These are phyloP conservation scores for Phytophthora meadii DNA, from an alignment of 352 stramenopile species.

Conservation along the genomic window DNA sequence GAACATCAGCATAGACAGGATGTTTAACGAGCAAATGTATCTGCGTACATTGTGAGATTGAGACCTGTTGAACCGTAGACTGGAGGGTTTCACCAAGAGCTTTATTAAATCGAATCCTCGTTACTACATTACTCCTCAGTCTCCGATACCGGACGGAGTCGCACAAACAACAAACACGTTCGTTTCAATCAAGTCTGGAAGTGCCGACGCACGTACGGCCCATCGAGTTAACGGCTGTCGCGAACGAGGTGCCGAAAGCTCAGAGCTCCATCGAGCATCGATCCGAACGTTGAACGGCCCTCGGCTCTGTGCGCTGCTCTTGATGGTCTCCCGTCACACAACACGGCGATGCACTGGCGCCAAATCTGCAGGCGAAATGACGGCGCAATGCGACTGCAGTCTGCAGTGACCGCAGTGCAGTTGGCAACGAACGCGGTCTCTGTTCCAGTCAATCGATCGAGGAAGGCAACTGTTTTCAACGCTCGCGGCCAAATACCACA, in stretches of 20 bases:
- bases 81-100: not conserved
- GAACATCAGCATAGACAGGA: no score
- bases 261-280: constrained; percentile 1
- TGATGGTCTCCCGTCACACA: constrained; percentile 16
- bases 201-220: constrained; percentile 5
- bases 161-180: not conserved
- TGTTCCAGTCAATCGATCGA: constrained; percentile 6
- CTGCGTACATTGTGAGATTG: no score
- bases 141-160: not conserved
- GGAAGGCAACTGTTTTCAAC: constrained; percentile 28
- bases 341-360: constrained; percentile 14
- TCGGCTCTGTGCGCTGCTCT: constrained; percentile 19
- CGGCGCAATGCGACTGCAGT: constrained; percentile 10
- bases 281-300: constrained; percentile 20
- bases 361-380: constrained; percentile 8
- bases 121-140: not conserved
- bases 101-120: not conserved
- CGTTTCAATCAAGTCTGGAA: not conserved
- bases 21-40: no score
- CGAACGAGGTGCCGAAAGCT: constrained; percentile 8
- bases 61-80: no score
- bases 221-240: constrained; percentile 11
- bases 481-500: constrained; percentile 26
- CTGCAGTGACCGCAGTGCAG: not conserved
- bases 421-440: not conserved